These are phyloP conservation scores for Solanum piurae DNA, from an alignment of 257 asterid genomes.

Conservation along the genomic window DNA sequence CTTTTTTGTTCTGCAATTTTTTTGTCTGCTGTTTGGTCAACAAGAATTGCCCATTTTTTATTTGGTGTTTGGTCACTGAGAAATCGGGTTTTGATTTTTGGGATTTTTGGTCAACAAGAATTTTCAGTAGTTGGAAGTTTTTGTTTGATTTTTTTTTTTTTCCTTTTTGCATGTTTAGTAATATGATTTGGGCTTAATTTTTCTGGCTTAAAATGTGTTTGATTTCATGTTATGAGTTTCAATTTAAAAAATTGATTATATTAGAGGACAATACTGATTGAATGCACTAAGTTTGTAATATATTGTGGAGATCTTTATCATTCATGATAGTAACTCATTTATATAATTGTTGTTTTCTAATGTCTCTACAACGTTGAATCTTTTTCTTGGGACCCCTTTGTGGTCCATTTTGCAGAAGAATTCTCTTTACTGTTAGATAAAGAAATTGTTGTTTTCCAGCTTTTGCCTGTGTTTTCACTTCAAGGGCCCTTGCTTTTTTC, in stretches of 20 bases:
- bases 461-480: not conserved
- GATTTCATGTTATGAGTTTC: not conserved
- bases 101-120: not conserved
- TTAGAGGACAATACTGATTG: not conserved
- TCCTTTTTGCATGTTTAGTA: not conserved
- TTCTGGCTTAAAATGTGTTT: not conserved
- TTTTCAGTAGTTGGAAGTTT: not conserved
- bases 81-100: not conserved
- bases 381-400: not conserved
- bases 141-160: not conserved
- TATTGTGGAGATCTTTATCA: not conserved
- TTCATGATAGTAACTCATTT: not conserved
- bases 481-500: not conserved
- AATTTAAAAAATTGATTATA: not conserved
- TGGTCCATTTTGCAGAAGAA: not conserved
- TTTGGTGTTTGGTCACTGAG: not conserved
- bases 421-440: not conserved
- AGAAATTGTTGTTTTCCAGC: not conserved
- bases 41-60: not conserved
- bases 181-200: not conserved
- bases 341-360: not conserved
- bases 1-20: not conserved
- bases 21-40: not conserved
- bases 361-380: not conserved
- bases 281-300: not conserved